Conservation (phyloP, 2,329 filamentous ascomycete species). For the Colletotrichum lindemuthianum region DNA sequence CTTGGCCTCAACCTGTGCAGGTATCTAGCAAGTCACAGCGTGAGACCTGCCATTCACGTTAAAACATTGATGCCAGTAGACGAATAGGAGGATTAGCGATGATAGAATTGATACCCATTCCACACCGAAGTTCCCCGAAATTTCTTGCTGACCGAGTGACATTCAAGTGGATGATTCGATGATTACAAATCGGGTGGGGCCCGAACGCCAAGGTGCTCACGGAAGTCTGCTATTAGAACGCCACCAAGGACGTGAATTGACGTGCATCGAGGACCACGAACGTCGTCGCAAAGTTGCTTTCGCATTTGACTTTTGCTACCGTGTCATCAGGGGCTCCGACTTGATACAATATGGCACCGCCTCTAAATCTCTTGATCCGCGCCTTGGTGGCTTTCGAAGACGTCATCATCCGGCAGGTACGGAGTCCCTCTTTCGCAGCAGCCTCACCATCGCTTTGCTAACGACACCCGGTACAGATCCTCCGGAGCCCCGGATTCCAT, state of each 20-base stretch:
- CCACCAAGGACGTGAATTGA: neutral
- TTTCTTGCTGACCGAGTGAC: neutral
- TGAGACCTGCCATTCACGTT: no score
- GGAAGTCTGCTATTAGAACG: conserved; percentile 11
- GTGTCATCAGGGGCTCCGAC: neutral
- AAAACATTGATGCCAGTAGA: no score
- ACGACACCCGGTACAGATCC: conserved; percentile 50
- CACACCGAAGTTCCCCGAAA: neutral
- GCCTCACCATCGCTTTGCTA: neutral
- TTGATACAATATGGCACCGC: conserved; percentile 16
- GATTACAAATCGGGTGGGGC: conserved; percentile 16
- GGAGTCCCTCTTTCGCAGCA: neutral
- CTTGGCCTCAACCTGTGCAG: no score
- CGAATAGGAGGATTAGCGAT: neutral
- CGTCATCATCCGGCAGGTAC: conserved; percentile 31
- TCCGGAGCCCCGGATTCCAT: conserved; percentile 62
- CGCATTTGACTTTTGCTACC: neutral
- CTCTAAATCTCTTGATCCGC: conserved; percentile 24
- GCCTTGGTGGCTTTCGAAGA: conserved; percentile 33
- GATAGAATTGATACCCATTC: neutral
- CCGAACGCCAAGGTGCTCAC: neutral
- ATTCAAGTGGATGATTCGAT: conserved; percentile 23
- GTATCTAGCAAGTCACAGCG: no score
- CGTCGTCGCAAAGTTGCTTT: no score
- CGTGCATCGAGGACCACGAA: no score